Evolutionary conservation across 2,329 filamentous ascomycete genomes (phyloP).

Genomic region (Zymoseptoria pseudotritici): DNA sequence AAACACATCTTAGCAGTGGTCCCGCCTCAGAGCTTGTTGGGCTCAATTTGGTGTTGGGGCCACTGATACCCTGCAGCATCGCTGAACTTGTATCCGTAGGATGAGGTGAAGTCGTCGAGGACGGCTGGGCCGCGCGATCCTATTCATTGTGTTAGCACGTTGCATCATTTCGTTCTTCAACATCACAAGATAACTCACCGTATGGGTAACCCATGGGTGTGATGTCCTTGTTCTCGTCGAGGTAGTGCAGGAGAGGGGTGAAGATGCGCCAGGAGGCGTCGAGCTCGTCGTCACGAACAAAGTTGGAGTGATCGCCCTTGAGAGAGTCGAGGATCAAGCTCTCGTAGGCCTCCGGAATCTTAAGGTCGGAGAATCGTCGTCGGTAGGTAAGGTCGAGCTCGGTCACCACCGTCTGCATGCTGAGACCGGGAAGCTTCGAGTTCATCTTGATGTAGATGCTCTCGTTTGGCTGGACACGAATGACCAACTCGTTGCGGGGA

Average conservation of each 20-base stretch:
- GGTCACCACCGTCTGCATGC: constrained; percentile 98
- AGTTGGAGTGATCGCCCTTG: constrained; percentile 99
- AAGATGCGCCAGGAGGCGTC: constrained; percentile 99
- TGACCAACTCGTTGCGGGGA: constrained; percentile 96
- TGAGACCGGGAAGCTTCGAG: constrained; percentile 95
- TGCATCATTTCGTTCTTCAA: neutral
- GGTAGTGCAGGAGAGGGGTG: constrained; percentile 91
- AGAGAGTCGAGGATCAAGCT: constrained; percentile 93
- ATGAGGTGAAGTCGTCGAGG: constrained; percentile 94
- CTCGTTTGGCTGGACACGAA: constrained; percentile 98
- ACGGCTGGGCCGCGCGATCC: constrained; percentile 94
- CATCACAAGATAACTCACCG: constrained; percentile 53
- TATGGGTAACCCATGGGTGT: constrained; percentile 99
- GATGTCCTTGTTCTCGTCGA: constrained; percentile 99
- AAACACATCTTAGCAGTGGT: neutral
- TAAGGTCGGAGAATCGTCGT: constrained; percentile 95
- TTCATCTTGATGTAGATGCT: constrained; percentile 99
- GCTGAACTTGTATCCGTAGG: constrained; percentile 98
- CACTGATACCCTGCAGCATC: constrained; percentile 94
- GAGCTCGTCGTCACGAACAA: constrained; percentile 91
- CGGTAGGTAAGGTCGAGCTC: constrained; percentile 98
- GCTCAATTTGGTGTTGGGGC: constrained; percentile 64
- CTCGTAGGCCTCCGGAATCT: constrained; percentile 99
- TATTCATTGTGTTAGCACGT: constrained; percentile 35
- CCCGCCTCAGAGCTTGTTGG: constrained; percentile 66